Percentiles rank a stretch among this genome's conserved stretches.
Conservation (phyloP, 2,329 filamentous ascomycete species). For the Cladobotryum protrusum region DNA sequence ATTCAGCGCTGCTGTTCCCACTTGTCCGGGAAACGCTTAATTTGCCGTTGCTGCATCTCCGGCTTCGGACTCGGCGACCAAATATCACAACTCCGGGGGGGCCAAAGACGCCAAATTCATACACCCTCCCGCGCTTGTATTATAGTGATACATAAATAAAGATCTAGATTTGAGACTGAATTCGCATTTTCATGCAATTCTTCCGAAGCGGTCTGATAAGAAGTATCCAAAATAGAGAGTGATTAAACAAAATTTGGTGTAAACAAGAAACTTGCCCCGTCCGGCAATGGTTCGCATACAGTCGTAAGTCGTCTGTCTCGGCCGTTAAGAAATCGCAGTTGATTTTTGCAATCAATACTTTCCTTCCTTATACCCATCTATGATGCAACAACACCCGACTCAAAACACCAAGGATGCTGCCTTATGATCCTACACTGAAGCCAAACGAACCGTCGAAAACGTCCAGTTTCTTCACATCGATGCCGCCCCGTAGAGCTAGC, state of each 20-base stretch:
- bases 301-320: too few species aligned
- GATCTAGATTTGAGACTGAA: background rate
- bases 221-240: too few species aligned
- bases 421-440: constrained; percentile 45
- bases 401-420: background rate
- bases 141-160: background rate
- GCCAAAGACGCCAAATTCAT: background rate
- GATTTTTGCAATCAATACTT: background rate
- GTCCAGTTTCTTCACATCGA: constrained; percentile 40
- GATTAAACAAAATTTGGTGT: too few species aligned
- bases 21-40: too few species aligned
- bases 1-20: too few species aligned
- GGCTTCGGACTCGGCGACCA: too few species aligned
- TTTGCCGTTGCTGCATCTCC: too few species aligned
- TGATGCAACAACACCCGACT: background rate
- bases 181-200: background rate
- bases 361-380: background rate
- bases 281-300: too few species aligned
- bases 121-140: background rate
- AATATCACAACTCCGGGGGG: too few species aligned
- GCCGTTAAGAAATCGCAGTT: too few species aligned
- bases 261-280: too few species aligned
- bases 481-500: constrained; percentile 46
- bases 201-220: background rate
- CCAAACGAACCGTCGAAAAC: constrained; percentile 55